Evolutionary conservation across 139 green algal genomes (phyloP).

Genomic region (Ettlia oleoabundans): DNA sequence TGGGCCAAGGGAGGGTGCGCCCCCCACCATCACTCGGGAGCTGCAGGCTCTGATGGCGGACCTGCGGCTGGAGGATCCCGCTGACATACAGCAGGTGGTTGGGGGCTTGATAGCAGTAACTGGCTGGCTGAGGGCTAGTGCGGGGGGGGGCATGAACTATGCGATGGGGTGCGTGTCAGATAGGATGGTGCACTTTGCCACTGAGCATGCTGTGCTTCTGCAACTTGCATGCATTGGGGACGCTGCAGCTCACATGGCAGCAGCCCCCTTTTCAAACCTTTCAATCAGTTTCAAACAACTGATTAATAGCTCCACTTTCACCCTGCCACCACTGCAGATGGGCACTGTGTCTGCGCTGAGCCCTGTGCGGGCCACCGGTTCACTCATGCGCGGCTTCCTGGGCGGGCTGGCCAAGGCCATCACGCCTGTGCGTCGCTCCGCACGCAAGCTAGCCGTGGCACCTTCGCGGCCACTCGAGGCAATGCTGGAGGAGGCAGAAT

Average conservation of each 20-base stretch:
- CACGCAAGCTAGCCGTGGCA: background rate
- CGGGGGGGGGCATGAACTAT: too few relatives aligned
- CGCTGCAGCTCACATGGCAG: too few relatives aligned
- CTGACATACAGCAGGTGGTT: slow-evolving; percentile 3
- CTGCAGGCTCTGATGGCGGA: slow-evolving; percentile 35
- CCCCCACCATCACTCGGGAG: slow-evolving; percentile 36
- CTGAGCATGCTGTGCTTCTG: background rate
- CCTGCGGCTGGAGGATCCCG: slow-evolving; percentile 16
- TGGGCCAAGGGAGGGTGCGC: background rate
- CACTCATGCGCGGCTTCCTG: slow-evolving; percentile 13
- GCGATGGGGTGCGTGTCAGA: background rate
- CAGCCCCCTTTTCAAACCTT: too few relatives aligned
- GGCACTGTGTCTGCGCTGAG: slow-evolving; percentile 37
- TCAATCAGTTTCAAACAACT: too few relatives aligned
- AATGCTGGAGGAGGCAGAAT: slow-evolving; percentile 37
- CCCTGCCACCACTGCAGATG: background rate
- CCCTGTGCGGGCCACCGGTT: slow-evolving; percentile 13
- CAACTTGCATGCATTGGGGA: too few relatives aligned
- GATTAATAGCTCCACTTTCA: background rate
- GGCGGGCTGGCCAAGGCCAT: slow-evolving; percentile 22
- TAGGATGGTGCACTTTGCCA: too few relatives aligned
- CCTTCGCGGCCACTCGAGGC: slow-evolving; percentile 9
- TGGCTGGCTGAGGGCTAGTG: too few relatives aligned
- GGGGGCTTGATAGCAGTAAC: background rate
- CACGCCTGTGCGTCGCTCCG: slow-evolving; percentile 36